These are phyloP conservation scores for Paradendryphiella salina DNA, from an alignment of 2,329 filamentous ascomycete genomes.

Conservation along the genomic window DNA sequence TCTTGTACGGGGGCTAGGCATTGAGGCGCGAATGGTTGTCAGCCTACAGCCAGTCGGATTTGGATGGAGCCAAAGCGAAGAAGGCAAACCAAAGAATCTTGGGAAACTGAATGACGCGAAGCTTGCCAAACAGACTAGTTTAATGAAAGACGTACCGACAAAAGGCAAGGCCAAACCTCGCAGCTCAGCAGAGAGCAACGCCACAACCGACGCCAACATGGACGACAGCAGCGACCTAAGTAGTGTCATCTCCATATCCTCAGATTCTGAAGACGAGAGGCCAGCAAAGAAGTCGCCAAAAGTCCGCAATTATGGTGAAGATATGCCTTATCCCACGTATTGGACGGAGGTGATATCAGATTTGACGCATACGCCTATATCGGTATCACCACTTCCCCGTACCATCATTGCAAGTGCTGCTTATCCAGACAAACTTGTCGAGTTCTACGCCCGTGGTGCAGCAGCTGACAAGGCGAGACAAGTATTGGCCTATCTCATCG, in stretches of 20 bases:
- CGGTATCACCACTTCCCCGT: constrained; percentile 71
- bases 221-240: constrained; percentile 53
- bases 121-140: not conserved
- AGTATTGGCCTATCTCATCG: constrained; percentile 86
- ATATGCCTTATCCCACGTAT: constrained; percentile 83
- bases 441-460: constrained; percentile 79
- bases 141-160: not conserved
- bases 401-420: constrained; percentile 58
- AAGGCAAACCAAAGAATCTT: constrained; percentile 61
- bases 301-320: constrained; percentile 66
- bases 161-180: constrained; percentile 13
- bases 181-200: constrained; percentile 5
- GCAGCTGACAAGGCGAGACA: constrained; percentile 87
- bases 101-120: constrained; percentile 25
- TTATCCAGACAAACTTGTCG: constrained; percentile 70
- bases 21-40: constrained; percentile 81
- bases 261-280: constrained; percentile 58
- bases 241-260: constrained; percentile 50
- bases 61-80: constrained; percentile 86
- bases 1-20: constrained; percentile 74
- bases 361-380: constrained; percentile 74
- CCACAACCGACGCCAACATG: constrained; percentile 13
- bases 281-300: constrained; percentile 48
- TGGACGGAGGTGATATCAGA: constrained; percentile 91
- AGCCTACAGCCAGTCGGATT: constrained; percentile 87